Percentiles rank a stretch among this genome's conserved stretches.
These are phyloP conservation scores for Pyrenula massariospora DNA, from an alignment of 495 filamentous ascomycete genomes.

Conservation along the genomic window DNA sequence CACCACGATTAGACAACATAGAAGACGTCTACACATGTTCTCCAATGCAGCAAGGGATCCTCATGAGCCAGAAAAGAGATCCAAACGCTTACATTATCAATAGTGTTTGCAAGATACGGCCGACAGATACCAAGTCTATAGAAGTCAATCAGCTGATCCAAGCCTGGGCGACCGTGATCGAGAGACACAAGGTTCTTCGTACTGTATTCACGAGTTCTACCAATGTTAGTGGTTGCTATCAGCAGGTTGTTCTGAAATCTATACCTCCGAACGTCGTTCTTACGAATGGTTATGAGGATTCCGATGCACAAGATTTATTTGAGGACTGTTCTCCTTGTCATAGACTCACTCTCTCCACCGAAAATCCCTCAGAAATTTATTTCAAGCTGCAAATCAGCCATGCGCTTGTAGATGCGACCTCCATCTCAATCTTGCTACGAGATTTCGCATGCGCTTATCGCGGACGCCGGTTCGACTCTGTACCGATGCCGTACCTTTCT, in stretches of 20 bases:
- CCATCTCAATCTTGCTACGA: conserved; percentile 13
- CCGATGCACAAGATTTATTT: conserved; percentile 3
- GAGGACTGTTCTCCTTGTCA: conserved; percentile 18
- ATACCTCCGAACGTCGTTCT: conserved; percentile 6
- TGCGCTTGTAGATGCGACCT: conserved; percentile 23
- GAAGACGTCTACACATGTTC: conserved; percentile 33
- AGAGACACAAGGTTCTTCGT: conserved; percentile 31
- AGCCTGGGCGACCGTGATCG: conserved; percentile 36
- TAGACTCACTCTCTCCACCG: conserved; percentile 20
- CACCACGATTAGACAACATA: conserved; percentile 9
- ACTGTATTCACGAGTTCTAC: conserved; percentile 33
- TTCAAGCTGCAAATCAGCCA: conserved; percentile 34
- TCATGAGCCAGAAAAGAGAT: conserved; percentile 31
- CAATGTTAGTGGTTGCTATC: conserved; percentile 18
- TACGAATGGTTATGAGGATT: conserved; percentile 1
- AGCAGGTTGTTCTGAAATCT: conserved; percentile 30
- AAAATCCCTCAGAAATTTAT: conserved; percentile 9
- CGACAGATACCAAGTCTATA: too few relatives aligned
- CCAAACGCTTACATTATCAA: too few relatives aligned
- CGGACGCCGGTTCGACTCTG: too few relatives aligned
- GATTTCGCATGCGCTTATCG: too few relatives aligned
- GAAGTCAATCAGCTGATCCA: too few relatives aligned
- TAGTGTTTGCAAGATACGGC: too few relatives aligned
- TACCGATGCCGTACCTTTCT: conserved; percentile 15
- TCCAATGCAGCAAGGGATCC: conserved; percentile 31